phyloP scores from a whole-genome alignment of 768 basidiomycete genomes.

The Mrakia blollopis region DNA sequence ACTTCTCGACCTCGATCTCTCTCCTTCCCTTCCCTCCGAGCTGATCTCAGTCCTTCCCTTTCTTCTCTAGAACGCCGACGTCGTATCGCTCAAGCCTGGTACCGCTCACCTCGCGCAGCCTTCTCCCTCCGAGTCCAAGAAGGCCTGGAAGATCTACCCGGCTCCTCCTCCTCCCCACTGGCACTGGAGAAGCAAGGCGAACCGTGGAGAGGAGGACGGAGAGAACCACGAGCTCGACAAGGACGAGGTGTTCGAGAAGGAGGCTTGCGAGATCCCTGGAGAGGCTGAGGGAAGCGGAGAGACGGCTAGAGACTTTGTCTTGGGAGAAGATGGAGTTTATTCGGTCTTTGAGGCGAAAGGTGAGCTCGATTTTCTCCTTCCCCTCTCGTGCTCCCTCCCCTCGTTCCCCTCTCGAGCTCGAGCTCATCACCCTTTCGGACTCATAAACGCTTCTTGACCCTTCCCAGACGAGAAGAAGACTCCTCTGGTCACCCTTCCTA shows the following conservation, averaged over 20 bases:
- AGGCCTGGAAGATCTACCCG: conserved; percentile 85
- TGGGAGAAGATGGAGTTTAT: conserved; percentile 86
- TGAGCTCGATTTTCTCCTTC: background rate
- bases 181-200: conserved; percentile 59
- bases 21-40: background rate
- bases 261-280: conserved; percentile 69
- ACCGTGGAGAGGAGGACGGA: conserved; percentile 33
- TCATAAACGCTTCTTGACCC: background rate
- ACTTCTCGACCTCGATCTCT: conserved; percentile 52
- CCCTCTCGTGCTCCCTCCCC: background rate
- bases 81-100: conserved; percentile 20
- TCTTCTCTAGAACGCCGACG: conserved; percentile 23
- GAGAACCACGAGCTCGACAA: conserved; percentile 34
- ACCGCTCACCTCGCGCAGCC: conserved; percentile 22
- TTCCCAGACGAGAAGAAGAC: conserved; percentile 37
- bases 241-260: conserved; percentile 43
- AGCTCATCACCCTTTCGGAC: no score
- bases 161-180: conserved; percentile 91
- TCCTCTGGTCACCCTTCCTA: conserved; percentile 72
- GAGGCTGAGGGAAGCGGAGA: conserved; percentile 48
- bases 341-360: conserved; percentile 59
- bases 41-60: background rate
- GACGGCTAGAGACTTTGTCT: conserved; percentile 51
- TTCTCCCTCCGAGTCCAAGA: conserved; percentile 34
- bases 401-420: background rate